Percentiles rank a stretch among this genome's conserved stretches.
Conservation (phyloP, 495 filamentous ascomycete species). For the Hypoxylon perforatum region DNA sequence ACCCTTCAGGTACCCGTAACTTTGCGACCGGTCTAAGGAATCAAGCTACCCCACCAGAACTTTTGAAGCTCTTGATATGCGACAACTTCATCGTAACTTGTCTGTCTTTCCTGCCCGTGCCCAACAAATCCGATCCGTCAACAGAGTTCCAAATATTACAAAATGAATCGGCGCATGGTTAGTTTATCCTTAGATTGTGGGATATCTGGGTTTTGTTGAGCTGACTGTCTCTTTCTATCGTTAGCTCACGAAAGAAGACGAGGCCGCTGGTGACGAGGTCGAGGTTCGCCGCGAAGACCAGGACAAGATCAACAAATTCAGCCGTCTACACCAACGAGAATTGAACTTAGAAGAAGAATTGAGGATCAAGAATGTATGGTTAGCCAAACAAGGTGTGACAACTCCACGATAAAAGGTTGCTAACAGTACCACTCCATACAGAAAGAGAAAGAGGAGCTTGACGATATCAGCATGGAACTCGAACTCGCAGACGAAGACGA, state of each 20-base stretch:
- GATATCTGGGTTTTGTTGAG: background rate
- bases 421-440: slow-evolving; percentile 53
- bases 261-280: slow-evolving; percentile 80
- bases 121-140: background rate
- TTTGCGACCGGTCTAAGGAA: too few relatives aligned
- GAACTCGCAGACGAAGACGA: slow-evolving; percentile 97
- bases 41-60: slow-evolving; percentile 21
- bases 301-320: slow-evolving; percentile 98
- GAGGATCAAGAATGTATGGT: slow-evolving; percentile 79
- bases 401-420: slow-evolving; percentile 11
- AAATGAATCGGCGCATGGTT: slow-evolving; percentile 57
- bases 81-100: slow-evolving; percentile 8
- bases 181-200: background rate
- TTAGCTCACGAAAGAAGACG: slow-evolving; percentile 93
- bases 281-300: slow-evolving; percentile 96
- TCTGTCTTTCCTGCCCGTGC: slow-evolving; percentile 2
- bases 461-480: slow-evolving; percentile 89
- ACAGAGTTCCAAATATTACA: slow-evolving; percentile 11
- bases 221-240: slow-evolving; percentile 25
- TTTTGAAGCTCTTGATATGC: slow-evolving; percentile 10
- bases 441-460: slow-evolving; percentile 99
- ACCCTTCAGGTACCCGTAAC: slow-evolving; percentile 3
- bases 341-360: slow-evolving; percentile 80
- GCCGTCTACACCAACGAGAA: slow-evolving; percentile 89
- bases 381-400: background rate